Percentiles rank a stretch among this genome's conserved stretches.
These are phyloP conservation scores for Ascochyta koolunga DNA, from an alignment of 2,329 filamentous ascomycete genomes.

Conservation along the genomic window DNA sequence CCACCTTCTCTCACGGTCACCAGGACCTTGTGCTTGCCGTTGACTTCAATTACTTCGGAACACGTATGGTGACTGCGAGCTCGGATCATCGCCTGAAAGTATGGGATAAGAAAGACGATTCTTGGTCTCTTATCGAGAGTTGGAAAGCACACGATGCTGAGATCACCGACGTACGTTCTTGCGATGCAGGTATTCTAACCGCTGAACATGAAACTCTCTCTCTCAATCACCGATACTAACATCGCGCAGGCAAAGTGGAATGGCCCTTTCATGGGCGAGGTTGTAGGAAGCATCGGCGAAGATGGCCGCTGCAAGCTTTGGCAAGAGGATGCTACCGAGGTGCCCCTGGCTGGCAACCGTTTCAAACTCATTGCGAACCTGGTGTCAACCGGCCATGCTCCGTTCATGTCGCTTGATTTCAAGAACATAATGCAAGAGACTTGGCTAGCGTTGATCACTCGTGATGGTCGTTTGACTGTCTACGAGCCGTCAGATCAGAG, in stretches of 20 bases:
- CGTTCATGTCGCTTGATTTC: conserved; percentile 81
- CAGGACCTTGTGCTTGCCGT: conserved; percentile 82
- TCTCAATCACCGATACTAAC: conserved; percentile 23
- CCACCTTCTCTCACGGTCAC: conserved; percentile 74
- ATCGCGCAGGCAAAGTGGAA: conserved; percentile 82
- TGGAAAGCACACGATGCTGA: conserved; percentile 92
- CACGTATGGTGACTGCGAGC: conserved; percentile 87
- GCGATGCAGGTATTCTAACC: too few species aligned
- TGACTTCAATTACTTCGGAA: conserved; percentile 90
- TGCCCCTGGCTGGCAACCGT: conserved; percentile 74
- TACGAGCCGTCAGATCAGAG: conserved; percentile 88
- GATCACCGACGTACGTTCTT: conserved; percentile 74
- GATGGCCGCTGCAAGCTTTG: conserved; percentile 91
- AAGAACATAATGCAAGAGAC: conserved; percentile 84
- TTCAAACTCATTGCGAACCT: conserved; percentile 74
- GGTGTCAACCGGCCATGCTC: conserved; percentile 70
- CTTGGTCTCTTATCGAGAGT: conserved; percentile 82
- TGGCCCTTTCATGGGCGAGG: conserved; percentile 84
- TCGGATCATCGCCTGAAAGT: conserved; percentile 93
- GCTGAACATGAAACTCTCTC: background rate
- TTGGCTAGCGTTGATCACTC: conserved; percentile 82
- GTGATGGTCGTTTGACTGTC: conserved; percentile 79
- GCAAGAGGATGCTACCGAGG: conserved; percentile 85
- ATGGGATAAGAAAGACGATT: conserved; percentile 79
- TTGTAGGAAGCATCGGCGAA: conserved; percentile 85